Evolutionary conservation across 164 flowering plant species (phyloP), one percentile per base, ranked within the genome.

Genomic region (Malania oleifera): DNA sequence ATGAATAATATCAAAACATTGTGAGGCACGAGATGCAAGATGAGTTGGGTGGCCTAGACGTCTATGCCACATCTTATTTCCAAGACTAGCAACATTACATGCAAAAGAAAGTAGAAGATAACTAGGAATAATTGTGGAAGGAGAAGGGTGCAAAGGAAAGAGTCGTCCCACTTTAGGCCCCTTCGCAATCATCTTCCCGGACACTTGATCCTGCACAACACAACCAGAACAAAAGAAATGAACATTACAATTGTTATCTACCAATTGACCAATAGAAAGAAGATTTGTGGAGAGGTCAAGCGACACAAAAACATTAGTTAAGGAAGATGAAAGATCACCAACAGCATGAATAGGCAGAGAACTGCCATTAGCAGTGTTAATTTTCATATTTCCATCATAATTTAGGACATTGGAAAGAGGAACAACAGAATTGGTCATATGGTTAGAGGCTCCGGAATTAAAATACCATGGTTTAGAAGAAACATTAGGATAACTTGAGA

Each of bases 161-260:
- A 44, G 19, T 44, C 48, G 15, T 44, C 48, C 48, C 48, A 44
- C 48, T 44, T 44, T 44, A 44, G 48, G 48, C 48, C 48, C 48
- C 48, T 44, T 44, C 48, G 48, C 48, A 20, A 44, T 44, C 48
- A 14, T 44, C 48, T 5, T 44, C 48, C 48, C 43, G 9, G 43
- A 39, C 43, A 39, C 43, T 39, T 39, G 43, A 39, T 39, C 15
- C 43, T 39, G 43, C 22, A 44, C 48, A 44, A 44, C 15, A 44
- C 48, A 44, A 44, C 48, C 48, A 44, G 15, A 44, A 44, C 22
- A 13, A 13, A 13, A 49, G 1, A 49, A 49, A 9, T 49, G 28
- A 25, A 49, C 53, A 49, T 49, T 49, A 49, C 28, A 49, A 23
- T 49, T 22, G 20, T 49, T 19, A 49, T 49, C 53, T 9, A 49